Percentiles rank a stretch among this genome's conserved stretches.
Conservation (phyloP, 805 yeast genomes). For the Kluyveromyces wickerhamii region DNA sequence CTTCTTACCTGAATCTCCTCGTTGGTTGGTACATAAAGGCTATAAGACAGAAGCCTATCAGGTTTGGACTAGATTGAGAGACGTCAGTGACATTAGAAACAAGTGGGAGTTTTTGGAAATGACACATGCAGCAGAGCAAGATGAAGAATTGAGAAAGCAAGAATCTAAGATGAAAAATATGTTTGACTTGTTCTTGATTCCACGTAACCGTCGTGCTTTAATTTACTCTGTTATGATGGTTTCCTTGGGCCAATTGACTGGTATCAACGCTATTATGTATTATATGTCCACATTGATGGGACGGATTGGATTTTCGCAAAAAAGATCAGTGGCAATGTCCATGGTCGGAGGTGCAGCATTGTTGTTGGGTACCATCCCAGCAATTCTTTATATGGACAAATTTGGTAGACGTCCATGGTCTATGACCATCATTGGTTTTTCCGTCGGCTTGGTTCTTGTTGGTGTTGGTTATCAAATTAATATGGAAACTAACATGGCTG, state of each 20-base stretch:
- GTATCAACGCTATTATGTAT: constrained; percentile 60
- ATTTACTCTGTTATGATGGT: constrained; percentile 51
- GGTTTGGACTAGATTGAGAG: constrained; percentile 51
- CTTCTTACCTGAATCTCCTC: constrained; percentile 55
- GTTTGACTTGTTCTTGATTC: constrained; percentile 44
- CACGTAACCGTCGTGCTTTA: constrained; percentile 56
- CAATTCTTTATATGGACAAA: constrained; percentile 48
- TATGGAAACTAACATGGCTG: constrained; percentile 32
- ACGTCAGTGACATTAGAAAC: constrained; percentile 34
- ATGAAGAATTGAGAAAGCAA: constrained; percentile 32
- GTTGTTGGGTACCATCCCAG: constrained; percentile 58
- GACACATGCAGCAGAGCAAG: constrained; percentile 44
- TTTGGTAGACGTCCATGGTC: constrained; percentile 58
- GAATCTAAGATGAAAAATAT: constrained; percentile 35
- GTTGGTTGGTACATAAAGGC: constrained; percentile 47
- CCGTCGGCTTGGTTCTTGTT: constrained; percentile 51
- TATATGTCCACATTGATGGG: constrained; percentile 52
- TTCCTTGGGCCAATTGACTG: constrained; percentile 56
- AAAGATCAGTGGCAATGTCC: constrained; percentile 55
- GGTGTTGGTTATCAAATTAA: constrained; percentile 48
- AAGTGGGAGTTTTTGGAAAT: constrained; percentile 51
- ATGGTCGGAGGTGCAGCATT: constrained; percentile 62
- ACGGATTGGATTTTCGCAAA: constrained; percentile 44
- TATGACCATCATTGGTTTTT: constrained; percentile 46
- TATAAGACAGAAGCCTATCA: constrained; percentile 45